A percentile compares a stretch with the other conserved stretches of the same genome.
phyloP scores from a whole-genome alignment of 2,329 filamentous ascomycete genomes.

The Teratosphaeriaceae sp. region DNA sequence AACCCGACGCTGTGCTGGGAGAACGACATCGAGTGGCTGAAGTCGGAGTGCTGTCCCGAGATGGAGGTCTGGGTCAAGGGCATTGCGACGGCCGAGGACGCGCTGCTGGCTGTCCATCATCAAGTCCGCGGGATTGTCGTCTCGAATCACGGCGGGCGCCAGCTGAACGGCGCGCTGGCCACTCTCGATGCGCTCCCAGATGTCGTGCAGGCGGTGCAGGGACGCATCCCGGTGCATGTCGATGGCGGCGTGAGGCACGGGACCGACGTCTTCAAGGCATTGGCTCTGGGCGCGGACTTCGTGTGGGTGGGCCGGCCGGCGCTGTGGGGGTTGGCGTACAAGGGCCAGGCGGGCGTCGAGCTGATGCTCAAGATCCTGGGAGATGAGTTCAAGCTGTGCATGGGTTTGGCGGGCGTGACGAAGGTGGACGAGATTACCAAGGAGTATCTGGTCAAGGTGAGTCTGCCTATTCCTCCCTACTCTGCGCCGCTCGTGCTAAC shows the following conservation, averaged over 20 bases:
- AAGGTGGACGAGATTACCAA: conserved; percentile 32
- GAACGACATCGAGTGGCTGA: conserved; percentile 44
- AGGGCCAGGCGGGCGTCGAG: conserved; percentile 33
- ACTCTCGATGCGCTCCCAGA: conserved; percentile 45
- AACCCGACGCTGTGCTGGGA: conserved; percentile 43
- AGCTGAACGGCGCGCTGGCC: conserved; percentile 50
- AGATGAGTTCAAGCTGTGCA: conserved; percentile 34
- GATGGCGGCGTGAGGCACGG: conserved; percentile 52
- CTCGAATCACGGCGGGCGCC: conserved; percentile 52
- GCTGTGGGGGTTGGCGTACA: conserved; percentile 43
- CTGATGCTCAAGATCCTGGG: conserved; percentile 38
- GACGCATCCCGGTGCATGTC: conserved; percentile 51
- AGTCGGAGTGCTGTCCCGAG: conserved; percentile 36
- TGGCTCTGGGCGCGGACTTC: conserved; percentile 41
- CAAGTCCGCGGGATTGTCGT: conserved; percentile 42
- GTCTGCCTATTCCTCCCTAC: conserved; percentile 21
- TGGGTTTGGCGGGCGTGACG: conserved; percentile 35
- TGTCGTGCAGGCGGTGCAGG: conserved; percentile 42
- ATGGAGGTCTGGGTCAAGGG: conserved; percentile 46
- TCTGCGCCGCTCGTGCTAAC: neutral
- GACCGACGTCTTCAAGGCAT: conserved; percentile 51
- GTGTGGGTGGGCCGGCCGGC: conserved; percentile 40
- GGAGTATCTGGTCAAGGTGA: conserved; percentile 36
- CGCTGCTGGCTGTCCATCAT: conserved; percentile 39
- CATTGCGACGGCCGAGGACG: conserved; percentile 36